phyloP scores from a whole-genome alignment of 495 filamentous ascomycete genomes.

The Penicillium manginii region DNA sequence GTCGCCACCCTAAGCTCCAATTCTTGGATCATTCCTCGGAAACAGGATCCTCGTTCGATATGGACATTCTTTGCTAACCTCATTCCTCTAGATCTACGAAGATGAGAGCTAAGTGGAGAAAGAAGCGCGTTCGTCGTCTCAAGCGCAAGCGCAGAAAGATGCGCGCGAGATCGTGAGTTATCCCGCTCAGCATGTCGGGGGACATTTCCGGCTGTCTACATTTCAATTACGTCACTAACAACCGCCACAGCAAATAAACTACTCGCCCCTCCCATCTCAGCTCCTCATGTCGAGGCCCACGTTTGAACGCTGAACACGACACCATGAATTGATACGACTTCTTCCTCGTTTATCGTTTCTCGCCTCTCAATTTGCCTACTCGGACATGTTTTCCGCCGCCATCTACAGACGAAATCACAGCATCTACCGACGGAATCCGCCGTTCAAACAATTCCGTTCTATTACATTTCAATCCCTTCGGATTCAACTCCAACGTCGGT shows the following conservation, averaged over 20 bases:
- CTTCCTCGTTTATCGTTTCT: slow-evolving; percentile 32
- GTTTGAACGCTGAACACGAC: slow-evolving; percentile 54
- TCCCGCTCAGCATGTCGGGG: background rate
- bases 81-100: slow-evolving; percentile 53
- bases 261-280: slow-evolving; percentile 65
- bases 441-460: slow-evolving; percentile 32
- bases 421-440: slow-evolving; percentile 36
- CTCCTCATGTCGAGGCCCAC: slow-evolving; percentile 46
- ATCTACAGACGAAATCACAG: slow-evolving; percentile 30
- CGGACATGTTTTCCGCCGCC: slow-evolving; percentile 26
- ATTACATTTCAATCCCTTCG: slow-evolving; percentile 31
- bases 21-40: slow-evolving; percentile 3
- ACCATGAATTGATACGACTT: slow-evolving; percentile 43
- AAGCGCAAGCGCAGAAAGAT: slow-evolving; percentile 99
- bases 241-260: slow-evolving; percentile 70
- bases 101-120: slow-evolving; percentile 99
- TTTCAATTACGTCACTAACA: slow-evolving; percentile 31
- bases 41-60: slow-evolving; percentile 17
- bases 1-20: slow-evolving; percentile 27
- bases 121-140: slow-evolving; percentile 97
- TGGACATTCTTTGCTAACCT: slow-evolving; percentile 15
- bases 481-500: slow-evolving; percentile 32
- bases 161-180: slow-evolving; percentile 81
- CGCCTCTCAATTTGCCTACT: slow-evolving; percentile 35
- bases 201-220: background rate